Conservation (phyloP, 2,329 filamentous ascomycete species). For the Camillea tinctor region DNA sequence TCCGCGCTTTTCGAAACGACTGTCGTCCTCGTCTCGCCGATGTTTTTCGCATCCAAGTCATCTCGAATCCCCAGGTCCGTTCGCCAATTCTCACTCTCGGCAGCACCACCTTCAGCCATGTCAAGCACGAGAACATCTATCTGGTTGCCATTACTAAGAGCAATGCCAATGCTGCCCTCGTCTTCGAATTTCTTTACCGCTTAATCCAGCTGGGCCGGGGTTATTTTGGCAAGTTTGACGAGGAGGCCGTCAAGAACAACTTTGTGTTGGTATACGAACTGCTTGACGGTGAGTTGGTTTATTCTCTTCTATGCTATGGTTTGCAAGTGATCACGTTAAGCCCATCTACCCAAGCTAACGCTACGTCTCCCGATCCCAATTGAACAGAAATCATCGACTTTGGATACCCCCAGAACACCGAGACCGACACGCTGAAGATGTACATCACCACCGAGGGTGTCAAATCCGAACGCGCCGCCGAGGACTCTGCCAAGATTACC, state of each 20-base stretch:
- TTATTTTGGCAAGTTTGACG: conserved; percentile 98
- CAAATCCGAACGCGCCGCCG: conserved; percentile 80
- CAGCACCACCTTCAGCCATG: conserved; percentile 98
- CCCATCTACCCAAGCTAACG: background rate
- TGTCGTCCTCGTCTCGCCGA: conserved; percentile 96
- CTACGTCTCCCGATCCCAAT: too few species aligned
- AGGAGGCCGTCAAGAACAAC: conserved; percentile 99
- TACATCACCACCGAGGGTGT: conserved; percentile 99
- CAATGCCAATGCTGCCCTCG: conserved; percentile 96
- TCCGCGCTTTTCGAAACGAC: conserved; percentile 97
- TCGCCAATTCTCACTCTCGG: conserved; percentile 96
- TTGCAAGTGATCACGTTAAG: too few species aligned
- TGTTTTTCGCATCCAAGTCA: conserved; percentile 99
- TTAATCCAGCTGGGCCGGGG: conserved; percentile 86
- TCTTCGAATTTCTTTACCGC: conserved; percentile 97
- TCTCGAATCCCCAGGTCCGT: conserved; percentile 95
- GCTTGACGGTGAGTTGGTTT: conserved; percentile 67
- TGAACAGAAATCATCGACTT: conserved; percentile 91
- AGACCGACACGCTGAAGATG: conserved; percentile 98
- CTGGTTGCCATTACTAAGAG: conserved; percentile 96
- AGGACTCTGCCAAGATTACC: conserved; percentile 96
- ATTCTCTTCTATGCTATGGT: background rate
- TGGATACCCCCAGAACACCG: conserved; percentile 97
- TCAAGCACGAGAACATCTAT: conserved; percentile 99
- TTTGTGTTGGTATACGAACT: conserved; percentile 98